Percentiles rank a stretch among this genome's conserved stretches.
These are phyloP conservation scores for Linnemannia zychae DNA, from an alignment of 192 early-diverging fungal genomes.

Conservation along the genomic window DNA sequence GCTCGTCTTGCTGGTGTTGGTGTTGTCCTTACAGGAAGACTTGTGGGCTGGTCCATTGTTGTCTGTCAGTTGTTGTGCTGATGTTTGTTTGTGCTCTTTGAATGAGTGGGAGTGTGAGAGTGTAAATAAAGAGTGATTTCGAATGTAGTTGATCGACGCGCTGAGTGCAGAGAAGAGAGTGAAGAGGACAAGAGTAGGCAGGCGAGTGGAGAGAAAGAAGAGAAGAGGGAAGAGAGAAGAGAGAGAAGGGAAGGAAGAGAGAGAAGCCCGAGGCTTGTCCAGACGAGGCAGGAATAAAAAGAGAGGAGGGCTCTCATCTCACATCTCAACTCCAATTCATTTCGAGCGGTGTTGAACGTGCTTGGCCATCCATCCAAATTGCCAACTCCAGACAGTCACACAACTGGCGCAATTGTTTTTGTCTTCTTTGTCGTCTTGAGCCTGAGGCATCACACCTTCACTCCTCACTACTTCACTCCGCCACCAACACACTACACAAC, in stretches of 20 bases:
- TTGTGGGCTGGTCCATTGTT: constrained; percentile 28
- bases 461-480: not conserved
- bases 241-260: constrained; percentile 4
- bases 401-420: not conserved
- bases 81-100: not conserved
- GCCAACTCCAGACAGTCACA: not conserved
- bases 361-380: not conserved
- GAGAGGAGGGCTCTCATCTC: not conserved
- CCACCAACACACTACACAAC: not conserved
- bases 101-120: not conserved
- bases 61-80: not conserved
- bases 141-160: not conserved
- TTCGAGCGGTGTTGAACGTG: not conserved
- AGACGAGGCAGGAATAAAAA: not conserved
- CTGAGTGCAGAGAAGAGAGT: not conserved
- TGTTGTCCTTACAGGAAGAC: constrained; percentile 22
- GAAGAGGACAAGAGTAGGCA: not conserved
- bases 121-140: not conserved
- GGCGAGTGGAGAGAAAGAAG: not conserved
- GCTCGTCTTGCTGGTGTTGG: no score
- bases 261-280: not conserved
- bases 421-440: not conserved
- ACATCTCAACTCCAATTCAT: not conserved
- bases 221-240: constrained; percentile 19
- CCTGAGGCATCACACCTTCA: not conserved